Percentiles rank a stretch among this genome's conserved stretches.
Evolutionary conservation across 1,139 yeast species (phyloP).

Genomic region (Yamadazyma friedrichii): DNA sequence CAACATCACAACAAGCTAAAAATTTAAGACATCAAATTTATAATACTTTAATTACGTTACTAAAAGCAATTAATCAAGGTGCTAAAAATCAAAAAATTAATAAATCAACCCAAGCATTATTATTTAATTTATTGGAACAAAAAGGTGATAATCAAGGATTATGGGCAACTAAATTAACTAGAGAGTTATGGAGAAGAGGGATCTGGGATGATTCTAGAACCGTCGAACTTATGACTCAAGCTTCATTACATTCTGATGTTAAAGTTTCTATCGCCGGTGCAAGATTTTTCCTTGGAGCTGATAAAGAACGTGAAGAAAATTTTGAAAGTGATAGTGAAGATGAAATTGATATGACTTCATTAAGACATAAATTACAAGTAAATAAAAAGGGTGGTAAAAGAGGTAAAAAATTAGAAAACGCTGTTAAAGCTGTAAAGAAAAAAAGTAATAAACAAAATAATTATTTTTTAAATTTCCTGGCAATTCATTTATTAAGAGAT

Average conservation of each 20-base stretch:
- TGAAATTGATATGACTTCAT: slow-evolving; percentile 61
- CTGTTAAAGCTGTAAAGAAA: slow-evolving; percentile 67
- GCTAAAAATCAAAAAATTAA: slow-evolving; percentile 85
- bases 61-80: slow-evolving; percentile 82
- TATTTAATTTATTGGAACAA: slow-evolving; percentile 80
- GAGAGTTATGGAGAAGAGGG: slow-evolving; percentile 96
- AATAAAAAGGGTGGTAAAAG: slow-evolving; percentile 83
- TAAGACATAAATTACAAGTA: slow-evolving; percentile 78
- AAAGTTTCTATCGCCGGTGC: slow-evolving; percentile 92
- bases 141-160: slow-evolving; percentile 72
- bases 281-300: slow-evolving; percentile 89
- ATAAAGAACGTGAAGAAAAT: slow-evolving; percentile 87
- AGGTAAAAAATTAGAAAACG: slow-evolving; percentile 73
- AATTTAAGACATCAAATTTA: slow-evolving; percentile 81
- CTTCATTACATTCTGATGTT: slow-evolving; percentile 82
- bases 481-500: slow-evolving; percentile 88
- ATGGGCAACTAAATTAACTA: slow-evolving; percentile 94
- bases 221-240: slow-evolving; percentile 95
- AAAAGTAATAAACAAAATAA: slow-evolving; percentile 52
- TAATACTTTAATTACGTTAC: slow-evolving; percentile 68
- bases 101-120: slow-evolving; percentile 84
- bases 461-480: slow-evolving; percentile 87
- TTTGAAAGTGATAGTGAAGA: slow-evolving; percentile 73
- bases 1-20: slow-evolving; percentile 75
- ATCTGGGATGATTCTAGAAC: slow-evolving; percentile 98